Percentiles rank a stretch among this genome's conserved stretches.
Evolutionary conservation across 2,329 filamentous ascomycete species (phyloP).

Genomic region (Xylariaceae sp.): DNA sequence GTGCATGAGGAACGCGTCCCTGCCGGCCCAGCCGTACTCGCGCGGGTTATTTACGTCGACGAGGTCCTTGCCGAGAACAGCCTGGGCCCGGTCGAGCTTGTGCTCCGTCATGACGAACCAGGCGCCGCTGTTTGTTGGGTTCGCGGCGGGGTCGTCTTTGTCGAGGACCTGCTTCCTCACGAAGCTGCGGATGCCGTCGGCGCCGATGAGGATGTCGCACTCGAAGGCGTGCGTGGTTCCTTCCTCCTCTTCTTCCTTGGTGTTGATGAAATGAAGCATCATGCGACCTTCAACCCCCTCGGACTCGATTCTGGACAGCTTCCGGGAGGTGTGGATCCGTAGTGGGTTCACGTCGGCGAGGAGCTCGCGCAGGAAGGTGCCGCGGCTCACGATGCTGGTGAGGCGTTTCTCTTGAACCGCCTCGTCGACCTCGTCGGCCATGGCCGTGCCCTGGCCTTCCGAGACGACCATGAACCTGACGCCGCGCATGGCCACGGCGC

Average conservation of each 20-base stretch:
- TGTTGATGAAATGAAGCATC: slow-evolving; percentile 19
- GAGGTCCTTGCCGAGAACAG: slow-evolving; percentile 14
- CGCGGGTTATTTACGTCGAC: slow-evolving; percentile 19
- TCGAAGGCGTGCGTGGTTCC: too few species aligned
- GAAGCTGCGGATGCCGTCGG: slow-evolving; percentile 35
- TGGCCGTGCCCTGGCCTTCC: slow-evolving; percentile 13
- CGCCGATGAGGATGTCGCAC: slow-evolving; percentile 35
- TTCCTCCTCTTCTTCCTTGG: too few species aligned
- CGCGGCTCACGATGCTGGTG: slow-evolving; percentile 18
- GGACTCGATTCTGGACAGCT: slow-evolving; percentile 11
- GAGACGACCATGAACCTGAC: slow-evolving; percentile 21
- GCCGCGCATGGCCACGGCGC: slow-evolving; percentile 21
- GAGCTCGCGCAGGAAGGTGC: slow-evolving; percentile 16
- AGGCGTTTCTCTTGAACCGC: slow-evolving; percentile 9
- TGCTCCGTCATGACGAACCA: slow-evolving; percentile 22
- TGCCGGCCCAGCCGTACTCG: slow-evolving; percentile 21
- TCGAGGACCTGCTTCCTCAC: slow-evolving; percentile 32
- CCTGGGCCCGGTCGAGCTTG: slow-evolving; percentile 16
- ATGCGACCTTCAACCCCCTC: slow-evolving; percentile 1
- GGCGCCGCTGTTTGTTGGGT: slow-evolving; percentile 16
- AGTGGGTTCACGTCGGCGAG: slow-evolving; percentile 14
- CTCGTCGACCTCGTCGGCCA: slow-evolving; percentile 9
- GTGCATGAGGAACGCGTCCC: slow-evolving; percentile 12
- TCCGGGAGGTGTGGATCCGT: slow-evolving; percentile 23
- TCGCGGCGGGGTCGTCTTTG: slow-evolving; percentile 19